Evolutionary conservation across 2,329 filamentous ascomycete genomes (phyloP).

Genomic region (Verticillium nubilum): DNA sequence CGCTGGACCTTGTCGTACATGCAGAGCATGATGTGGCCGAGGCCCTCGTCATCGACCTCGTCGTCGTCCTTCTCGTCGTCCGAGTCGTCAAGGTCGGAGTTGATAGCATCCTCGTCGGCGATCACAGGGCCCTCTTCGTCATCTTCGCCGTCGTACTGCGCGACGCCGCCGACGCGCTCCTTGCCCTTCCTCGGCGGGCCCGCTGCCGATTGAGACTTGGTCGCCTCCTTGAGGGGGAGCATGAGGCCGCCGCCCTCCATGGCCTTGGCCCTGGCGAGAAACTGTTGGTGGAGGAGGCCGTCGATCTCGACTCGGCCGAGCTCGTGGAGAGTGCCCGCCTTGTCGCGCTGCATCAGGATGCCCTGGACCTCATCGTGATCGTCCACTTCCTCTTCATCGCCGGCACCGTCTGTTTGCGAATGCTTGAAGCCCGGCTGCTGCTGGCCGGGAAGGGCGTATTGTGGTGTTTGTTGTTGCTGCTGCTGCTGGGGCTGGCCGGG

Average conservation of each 20-base stretch:
- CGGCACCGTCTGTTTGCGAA: conserved; percentile 67
- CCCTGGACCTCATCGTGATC: conserved; percentile 50
- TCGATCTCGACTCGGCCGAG: conserved; percentile 62
- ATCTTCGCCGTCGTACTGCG: conserved; percentile 58
- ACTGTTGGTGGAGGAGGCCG: conserved; percentile 60
- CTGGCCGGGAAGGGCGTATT: conserved; percentile 20
- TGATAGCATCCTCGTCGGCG: conserved; percentile 90
- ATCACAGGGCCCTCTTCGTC: conserved; percentile 57
- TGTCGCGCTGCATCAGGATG: conserved; percentile 52
- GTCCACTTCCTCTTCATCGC: conserved; percentile 38
- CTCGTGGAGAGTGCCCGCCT: conserved; percentile 47
- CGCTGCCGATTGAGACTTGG: conserved; percentile 24
- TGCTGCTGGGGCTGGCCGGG: conserved; percentile 3
- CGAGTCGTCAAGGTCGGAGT: conserved; percentile 93
- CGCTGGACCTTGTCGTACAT: conserved; percentile 99
- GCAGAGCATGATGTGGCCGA: conserved; percentile 91
- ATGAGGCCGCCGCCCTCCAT: conserved; percentile 75
- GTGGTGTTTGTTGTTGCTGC: conserved; percentile 17
- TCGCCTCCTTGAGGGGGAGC: conserved; percentile 60
- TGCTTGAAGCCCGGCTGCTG: conserved; percentile 22
- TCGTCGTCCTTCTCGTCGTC: conserved; percentile 82
- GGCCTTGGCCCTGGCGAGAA: conserved; percentile 58
- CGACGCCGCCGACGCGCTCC: conserved; percentile 21
- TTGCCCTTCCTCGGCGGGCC: conserved; percentile 11
- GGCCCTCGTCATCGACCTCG: conserved; percentile 79